Conservation (phyloP, 225 moss, liverwort and hornwort species). For the Neckera pumila region DNA sequence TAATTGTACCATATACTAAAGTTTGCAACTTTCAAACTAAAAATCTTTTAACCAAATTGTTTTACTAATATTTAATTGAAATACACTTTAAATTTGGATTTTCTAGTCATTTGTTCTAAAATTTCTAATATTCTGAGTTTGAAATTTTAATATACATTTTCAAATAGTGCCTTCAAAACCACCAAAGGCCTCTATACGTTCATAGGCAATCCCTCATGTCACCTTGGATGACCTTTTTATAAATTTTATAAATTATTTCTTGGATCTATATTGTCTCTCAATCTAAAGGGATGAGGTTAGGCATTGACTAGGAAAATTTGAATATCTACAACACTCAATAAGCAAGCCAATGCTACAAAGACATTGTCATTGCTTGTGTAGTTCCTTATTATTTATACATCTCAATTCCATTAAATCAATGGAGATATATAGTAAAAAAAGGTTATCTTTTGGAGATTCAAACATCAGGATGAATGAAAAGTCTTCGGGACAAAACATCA, state of each 20-base stretch:
- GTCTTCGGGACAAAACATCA: not conserved
- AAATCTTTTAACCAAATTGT: not conserved
- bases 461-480: not conserved
- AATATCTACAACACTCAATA: accelerated
- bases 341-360: not conserved
- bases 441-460: not conserved
- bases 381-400: not conserved
- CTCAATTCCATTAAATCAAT: not conserved
- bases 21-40: not conserved
- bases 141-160: not conserved
- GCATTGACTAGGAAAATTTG: not conserved
- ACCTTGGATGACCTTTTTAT: accelerated
- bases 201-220: not conserved
- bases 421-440: accelerated
- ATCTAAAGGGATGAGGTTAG: too few species aligned
- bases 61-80: not conserved
- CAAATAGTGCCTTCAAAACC: not conserved
- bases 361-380: not conserved
- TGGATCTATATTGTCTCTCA: not conserved
- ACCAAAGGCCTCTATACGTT: too few species aligned
- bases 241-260: not conserved
- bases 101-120: not conserved
- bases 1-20: accelerated
- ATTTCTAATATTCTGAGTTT: accelerated
- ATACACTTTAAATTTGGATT: not conserved